phyloP scores from a whole-genome alignment of 768 basidiomycete genomes.

The Termitomyces sp. region DNA sequence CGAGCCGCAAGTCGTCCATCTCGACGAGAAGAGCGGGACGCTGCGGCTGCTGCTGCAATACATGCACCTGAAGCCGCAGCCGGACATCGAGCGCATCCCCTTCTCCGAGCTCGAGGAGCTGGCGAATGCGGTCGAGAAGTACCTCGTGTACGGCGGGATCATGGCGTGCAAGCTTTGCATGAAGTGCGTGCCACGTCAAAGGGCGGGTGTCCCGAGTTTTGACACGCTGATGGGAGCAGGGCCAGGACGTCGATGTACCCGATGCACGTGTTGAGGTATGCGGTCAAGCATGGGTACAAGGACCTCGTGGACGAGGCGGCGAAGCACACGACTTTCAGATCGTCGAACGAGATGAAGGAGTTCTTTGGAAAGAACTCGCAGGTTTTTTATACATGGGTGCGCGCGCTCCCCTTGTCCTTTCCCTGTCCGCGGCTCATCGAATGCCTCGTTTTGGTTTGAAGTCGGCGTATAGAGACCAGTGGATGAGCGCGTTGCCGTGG shows the following conservation, averaged over 20 bases:
- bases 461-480: slow-evolving; percentile 3
- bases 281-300: slow-evolving; percentile 4
- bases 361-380: not conserved
- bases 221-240: too few species aligned
- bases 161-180: slow-evolving; percentile 5
- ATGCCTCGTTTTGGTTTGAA: not conserved
- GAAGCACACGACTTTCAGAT: not conserved
- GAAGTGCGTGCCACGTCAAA: slow-evolving; percentile 10
- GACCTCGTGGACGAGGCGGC: slow-evolving; percentile 3
- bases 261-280: slow-evolving; percentile 2
- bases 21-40: not conserved
- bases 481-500: not conserved
- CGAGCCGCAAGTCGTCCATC: not conserved
- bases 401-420: not conserved
- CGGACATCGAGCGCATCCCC: too few species aligned
- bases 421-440: not conserved
- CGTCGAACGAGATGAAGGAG: not conserved
- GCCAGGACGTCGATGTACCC: not conserved
- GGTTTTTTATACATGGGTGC: not conserved
- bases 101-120: too few species aligned
- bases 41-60: not conserved
- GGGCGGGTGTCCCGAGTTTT: too few species aligned
- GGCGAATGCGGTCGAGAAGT: slow-evolving; percentile 9
- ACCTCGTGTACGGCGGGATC: slow-evolving; percentile 6
- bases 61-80: not conserved